A percentile compares a stretch with the other conserved stretches of the same genome.
phyloP scores from a whole-genome alignment of 2,329 filamentous ascomycete genomes.

The Bipolaris victoriae region DNA sequence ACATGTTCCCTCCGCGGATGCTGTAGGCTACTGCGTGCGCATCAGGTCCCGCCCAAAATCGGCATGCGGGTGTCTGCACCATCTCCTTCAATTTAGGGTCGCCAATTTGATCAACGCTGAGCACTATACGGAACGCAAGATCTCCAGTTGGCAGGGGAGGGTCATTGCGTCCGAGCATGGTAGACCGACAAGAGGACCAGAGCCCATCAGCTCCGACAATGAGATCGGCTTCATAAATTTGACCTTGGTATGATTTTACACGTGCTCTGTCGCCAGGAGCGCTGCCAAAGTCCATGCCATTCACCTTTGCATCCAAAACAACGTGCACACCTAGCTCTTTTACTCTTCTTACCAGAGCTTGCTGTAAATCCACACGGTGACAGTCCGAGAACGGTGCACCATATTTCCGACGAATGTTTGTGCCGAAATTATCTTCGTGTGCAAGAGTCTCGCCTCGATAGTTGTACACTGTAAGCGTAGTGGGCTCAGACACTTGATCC shows the following conservation, averaged over 20 bases:
- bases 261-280: slow-evolving; percentile 39
- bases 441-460: slow-evolving; percentile 60
- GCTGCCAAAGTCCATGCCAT: slow-evolving; percentile 55
- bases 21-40: slow-evolving; percentile 69
- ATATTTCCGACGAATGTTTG: slow-evolving; percentile 62
- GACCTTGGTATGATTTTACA: slow-evolving; percentile 51
- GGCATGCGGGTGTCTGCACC: slow-evolving; percentile 59
- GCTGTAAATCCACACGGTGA: slow-evolving; percentile 68
- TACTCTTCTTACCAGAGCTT: slow-evolving; percentile 59
- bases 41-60: slow-evolving; percentile 69
- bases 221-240: slow-evolving; percentile 58
- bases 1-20: slow-evolving; percentile 63
- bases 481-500: slow-evolving; percentile 52
- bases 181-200: slow-evolving; percentile 63
- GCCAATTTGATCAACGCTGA: slow-evolving; percentile 59
- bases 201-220: slow-evolving; percentile 69
- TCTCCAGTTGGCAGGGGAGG: slow-evolving; percentile 62
- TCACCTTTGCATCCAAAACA: slow-evolving; percentile 57
- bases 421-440: slow-evolving; percentile 59
- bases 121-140: slow-evolving; percentile 67
- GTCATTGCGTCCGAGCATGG: slow-evolving; percentile 26
- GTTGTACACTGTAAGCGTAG: slow-evolving; percentile 58
- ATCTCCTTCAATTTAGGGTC: slow-evolving; percentile 60
- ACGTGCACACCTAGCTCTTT: slow-evolving; percentile 61
- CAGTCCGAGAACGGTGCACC: slow-evolving; percentile 64